These are phyloP conservation scores for Atkinsonella texensis DNA, from an alignment of 2,329 filamentous ascomycete species.

Conservation along the genomic window DNA sequence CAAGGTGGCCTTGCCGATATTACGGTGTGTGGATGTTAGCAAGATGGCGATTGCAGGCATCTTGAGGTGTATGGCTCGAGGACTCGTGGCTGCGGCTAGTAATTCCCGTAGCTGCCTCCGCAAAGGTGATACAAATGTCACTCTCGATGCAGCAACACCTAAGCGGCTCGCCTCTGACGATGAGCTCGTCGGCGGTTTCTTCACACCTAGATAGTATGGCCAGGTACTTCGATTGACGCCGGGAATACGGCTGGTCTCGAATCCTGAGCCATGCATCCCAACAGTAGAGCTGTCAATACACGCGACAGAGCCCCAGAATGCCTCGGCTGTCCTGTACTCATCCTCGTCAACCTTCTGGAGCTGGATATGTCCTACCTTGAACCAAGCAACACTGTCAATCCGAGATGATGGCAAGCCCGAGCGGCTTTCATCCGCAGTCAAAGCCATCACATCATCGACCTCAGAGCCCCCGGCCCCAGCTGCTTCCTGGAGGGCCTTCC, in stretches of 20 bases:
- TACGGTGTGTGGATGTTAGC: slow-evolving; percentile 80
- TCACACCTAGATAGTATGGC: slow-evolving; percentile 80
- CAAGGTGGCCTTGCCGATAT: slow-evolving; percentile 81
- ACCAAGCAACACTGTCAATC: slow-evolving; percentile 71
- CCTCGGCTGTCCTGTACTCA: slow-evolving; percentile 49
- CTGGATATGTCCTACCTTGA: slow-evolving; percentile 69
- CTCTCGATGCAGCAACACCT: slow-evolving; percentile 33
- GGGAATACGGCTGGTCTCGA: slow-evolving; percentile 69
- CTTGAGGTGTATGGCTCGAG: slow-evolving; percentile 71
- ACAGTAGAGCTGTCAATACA: slow-evolving; percentile 79
- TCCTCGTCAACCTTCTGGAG: slow-evolving; percentile 40
- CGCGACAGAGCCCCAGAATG: slow-evolving; percentile 75
- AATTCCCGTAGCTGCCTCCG: slow-evolving; percentile 69
- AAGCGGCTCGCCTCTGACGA: slow-evolving; percentile 24
- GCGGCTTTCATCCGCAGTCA: slow-evolving; percentile 30
- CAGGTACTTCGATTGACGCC: slow-evolving; percentile 65
- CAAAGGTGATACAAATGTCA: slow-evolving; percentile 43
- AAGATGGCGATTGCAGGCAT: slow-evolving; percentile 83
- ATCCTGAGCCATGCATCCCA: slow-evolving; percentile 84
- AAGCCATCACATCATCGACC: slow-evolving; percentile 57
- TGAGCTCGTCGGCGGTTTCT: slow-evolving; percentile 43
- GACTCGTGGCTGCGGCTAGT: slow-evolving; percentile 78
- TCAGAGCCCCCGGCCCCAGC: slow-evolving; percentile 44
- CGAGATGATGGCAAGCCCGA: slow-evolving; percentile 16
- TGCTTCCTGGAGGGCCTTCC: slow-evolving; percentile 69